Conservation (phyloP, 1,139 yeast species). For the Protomyces pachydermus region DNA sequence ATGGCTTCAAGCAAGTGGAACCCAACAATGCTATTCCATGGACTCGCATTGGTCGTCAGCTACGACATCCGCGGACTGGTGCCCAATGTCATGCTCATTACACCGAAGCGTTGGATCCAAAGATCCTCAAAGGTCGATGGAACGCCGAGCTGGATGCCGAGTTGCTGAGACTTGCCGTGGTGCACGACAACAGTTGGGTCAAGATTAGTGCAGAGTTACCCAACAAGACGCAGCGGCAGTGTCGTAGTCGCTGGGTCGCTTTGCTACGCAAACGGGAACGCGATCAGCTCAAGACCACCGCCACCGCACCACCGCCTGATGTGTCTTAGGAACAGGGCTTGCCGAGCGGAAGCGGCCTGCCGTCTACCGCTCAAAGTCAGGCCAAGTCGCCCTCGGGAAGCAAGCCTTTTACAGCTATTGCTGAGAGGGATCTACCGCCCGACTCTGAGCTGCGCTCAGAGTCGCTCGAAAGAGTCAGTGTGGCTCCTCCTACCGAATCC, state of each 20-base stretch:
- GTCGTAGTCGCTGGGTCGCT: slow-evolving; percentile 5
- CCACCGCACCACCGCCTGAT: too few relatives aligned
- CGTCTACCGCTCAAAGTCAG: too few relatives aligned
- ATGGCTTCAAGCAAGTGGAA: not conserved
- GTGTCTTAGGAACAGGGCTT: too few relatives aligned
- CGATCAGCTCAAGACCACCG: not conserved
- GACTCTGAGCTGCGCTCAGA: too few relatives aligned
- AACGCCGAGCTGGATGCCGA: slow-evolving; percentile 65
- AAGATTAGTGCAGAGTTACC: not conserved
- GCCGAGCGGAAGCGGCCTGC: too few relatives aligned
- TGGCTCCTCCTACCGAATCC: too few relatives aligned
- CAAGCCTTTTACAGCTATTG: too few relatives aligned
- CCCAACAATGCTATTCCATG: slow-evolving; percentile 7
- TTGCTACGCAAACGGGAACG: not conserved
- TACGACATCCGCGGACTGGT: slow-evolving; percentile 55
- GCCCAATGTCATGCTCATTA: slow-evolving; percentile 93
- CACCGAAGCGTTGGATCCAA: slow-evolving; percentile 81
- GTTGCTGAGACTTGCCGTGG: slow-evolving; percentile 59
- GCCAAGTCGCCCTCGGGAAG: too few relatives aligned
- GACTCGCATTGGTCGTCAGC: slow-evolving; percentile 7
- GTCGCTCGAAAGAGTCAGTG: too few relatives aligned
- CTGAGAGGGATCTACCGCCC: too few relatives aligned
- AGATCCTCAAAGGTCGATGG: slow-evolving; percentile 79
- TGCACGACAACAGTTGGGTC: slow-evolving; percentile 79
- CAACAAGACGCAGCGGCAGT: slow-evolving; percentile 9